These are phyloP conservation scores for Niveomyces coronatus DNA, from an alignment of 2,329 filamentous ascomycete species.

Conservation along the genomic window DNA sequence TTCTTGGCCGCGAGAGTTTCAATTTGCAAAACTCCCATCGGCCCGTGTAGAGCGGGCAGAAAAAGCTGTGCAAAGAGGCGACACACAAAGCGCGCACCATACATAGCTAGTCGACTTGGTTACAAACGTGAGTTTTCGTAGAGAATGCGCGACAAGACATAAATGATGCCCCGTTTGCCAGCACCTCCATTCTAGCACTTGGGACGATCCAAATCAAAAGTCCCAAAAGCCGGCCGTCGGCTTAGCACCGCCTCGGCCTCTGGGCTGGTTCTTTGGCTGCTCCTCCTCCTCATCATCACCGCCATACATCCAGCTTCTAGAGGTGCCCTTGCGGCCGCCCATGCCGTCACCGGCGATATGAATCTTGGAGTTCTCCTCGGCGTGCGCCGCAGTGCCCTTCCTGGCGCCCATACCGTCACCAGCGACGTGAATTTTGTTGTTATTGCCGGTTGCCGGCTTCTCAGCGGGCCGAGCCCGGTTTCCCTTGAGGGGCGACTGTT, in stretches of 20 bases:
- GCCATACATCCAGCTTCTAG: conserved; percentile 46
- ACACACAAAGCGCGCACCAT: no score
- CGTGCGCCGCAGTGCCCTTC: conserved; percentile 35
- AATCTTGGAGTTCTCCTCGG: conserved; percentile 17
- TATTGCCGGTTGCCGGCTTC: background rate
- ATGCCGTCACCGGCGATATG: conserved; percentile 54
- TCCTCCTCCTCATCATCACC: conserved; percentile 13
- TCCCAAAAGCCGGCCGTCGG: conserved; percentile 36
- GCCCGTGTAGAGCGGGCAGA: no score
- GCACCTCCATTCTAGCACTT: background rate
- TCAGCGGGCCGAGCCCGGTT: conserved; percentile 22
- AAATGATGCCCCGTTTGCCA: background rate
- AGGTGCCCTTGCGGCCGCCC: conserved; percentile 47
- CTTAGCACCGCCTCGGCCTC: conserved; percentile 27
- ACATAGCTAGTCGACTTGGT: no score
- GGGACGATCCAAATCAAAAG: conserved; percentile 24
- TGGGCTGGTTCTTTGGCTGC: conserved; percentile 20
- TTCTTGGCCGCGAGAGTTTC: background rate
- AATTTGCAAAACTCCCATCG: no score
- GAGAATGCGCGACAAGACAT: no score
- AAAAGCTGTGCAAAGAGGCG: no score
- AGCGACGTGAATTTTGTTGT: conserved; percentile 31
- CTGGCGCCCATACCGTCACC: conserved; percentile 58
- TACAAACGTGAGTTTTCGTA: no score
- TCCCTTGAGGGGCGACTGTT: conserved; percentile 47